Conservation (phyloP, 495 filamentous ascomycete genomes). For the Bryoglossum gracile region DNA sequence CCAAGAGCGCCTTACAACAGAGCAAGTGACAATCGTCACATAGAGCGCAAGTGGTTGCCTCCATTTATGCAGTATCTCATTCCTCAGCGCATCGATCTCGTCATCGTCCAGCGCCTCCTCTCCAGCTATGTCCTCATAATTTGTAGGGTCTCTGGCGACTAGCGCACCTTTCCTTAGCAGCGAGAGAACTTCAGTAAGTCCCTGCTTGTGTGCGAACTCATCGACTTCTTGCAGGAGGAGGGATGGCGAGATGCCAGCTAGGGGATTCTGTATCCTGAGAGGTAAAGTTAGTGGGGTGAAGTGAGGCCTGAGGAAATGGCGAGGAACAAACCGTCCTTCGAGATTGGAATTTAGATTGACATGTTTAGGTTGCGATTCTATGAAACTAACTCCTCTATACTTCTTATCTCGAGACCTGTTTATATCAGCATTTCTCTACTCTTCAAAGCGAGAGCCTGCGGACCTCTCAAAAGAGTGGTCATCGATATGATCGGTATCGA, state of each 20-base stretch:
- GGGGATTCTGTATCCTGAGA: conserved; percentile 38
- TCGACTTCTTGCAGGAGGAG: conserved; percentile 49
- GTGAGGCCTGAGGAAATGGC: background rate
- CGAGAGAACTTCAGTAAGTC: conserved; percentile 41
- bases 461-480: background rate
- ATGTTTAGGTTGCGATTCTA: conserved; percentile 25
- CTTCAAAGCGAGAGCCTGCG: background rate
- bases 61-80: conserved; percentile 59
- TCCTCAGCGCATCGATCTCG: conserved; percentile 45
- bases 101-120: conserved; percentile 42
- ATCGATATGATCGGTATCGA: conserved; percentile 1
- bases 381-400: conserved; percentile 4
- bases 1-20: too few relatives aligned
- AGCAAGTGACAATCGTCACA: conserved; percentile 38
- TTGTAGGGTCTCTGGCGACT: conserved; percentile 52
- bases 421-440: background rate
- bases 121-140: conserved; percentile 43
- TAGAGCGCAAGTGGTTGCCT: conserved; percentile 52
- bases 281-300: background rate
- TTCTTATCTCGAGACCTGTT: conserved; percentile 12
- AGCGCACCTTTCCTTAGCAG: conserved; percentile 56
- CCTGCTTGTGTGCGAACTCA: conserved; percentile 44
- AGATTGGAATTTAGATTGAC: conserved; percentile 45
- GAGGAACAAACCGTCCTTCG: conserved; percentile 37
- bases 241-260: conserved; percentile 45